Evolutionary conservation across 805 yeast genomes (phyloP).

Genomic region (Saccharomycopsis selenospora): DNA sequence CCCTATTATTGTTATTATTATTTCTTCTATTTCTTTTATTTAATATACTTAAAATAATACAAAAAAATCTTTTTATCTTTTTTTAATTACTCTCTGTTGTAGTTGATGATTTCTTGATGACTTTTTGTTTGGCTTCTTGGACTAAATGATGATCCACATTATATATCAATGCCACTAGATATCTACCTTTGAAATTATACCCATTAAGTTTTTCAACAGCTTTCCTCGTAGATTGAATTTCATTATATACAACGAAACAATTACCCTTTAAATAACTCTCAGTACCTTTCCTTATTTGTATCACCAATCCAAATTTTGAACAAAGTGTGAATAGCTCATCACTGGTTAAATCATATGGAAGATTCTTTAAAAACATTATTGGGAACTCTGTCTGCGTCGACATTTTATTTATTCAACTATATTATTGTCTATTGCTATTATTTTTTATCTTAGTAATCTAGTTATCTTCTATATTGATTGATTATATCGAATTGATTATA

Average conservation of each 20-base stretch:
- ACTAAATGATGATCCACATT: conserved; percentile 28
- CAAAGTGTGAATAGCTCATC: conserved; percentile 30
- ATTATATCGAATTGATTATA: background rate
- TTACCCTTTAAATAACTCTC: conserved; percentile 27
- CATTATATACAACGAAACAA: conserved; percentile 33
- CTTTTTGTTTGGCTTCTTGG: conserved; percentile 18
- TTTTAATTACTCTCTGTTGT: no score
- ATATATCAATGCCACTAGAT: conserved; percentile 32
- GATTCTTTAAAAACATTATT: conserved; percentile 33
- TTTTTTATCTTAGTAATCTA: no score
- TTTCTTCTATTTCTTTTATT: no score
- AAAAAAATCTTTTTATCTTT: no score
- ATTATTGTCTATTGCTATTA: no score
- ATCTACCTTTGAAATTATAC: conserved; percentile 35
- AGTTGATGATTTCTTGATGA: background rate
- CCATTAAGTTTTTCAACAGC: conserved; percentile 36
- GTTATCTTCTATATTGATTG: background rate
- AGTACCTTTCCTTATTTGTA: conserved; percentile 30
- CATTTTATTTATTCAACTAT: no score
- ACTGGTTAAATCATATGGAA: conserved; percentile 32
- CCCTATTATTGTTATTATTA: no score
- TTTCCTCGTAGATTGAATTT: conserved; percentile 26
- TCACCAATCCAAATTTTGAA: conserved; percentile 31
- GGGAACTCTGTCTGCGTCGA: conserved; percentile 14
- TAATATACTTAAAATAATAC: no score